Evolutionary conservation across 805 yeast species (phyloP).

Genomic region (Ascoidea tarda): DNA sequence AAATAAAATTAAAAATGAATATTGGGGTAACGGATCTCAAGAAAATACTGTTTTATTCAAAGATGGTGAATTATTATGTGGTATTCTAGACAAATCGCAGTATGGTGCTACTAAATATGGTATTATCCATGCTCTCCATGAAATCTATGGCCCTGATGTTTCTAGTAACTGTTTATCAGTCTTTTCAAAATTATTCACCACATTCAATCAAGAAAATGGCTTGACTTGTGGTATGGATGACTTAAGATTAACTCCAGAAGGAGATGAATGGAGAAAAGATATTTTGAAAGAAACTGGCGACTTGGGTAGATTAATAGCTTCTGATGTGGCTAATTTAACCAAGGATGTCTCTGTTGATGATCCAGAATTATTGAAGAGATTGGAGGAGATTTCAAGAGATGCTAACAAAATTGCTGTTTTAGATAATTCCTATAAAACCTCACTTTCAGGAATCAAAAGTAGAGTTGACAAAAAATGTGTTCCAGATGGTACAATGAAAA

Average conservation of each 20-base stretch:
- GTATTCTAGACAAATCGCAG: slow-evolving; percentile 94
- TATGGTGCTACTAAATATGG: slow-evolving; percentile 98
- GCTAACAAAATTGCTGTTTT: slow-evolving; percentile 82
- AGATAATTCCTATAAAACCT: slow-evolving; percentile 90
- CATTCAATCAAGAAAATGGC: slow-evolving; percentile 82
- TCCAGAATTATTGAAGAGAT: slow-evolving; percentile 68
- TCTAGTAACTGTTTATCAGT: slow-evolving; percentile 87
- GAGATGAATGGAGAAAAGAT: slow-evolving; percentile 79
- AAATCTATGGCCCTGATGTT: slow-evolving; percentile 80
- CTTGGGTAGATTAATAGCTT: slow-evolving; percentile 84
- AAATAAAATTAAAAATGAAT: slow-evolving; percentile 86
- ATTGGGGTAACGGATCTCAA: slow-evolving; percentile 77
- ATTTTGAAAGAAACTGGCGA: slow-evolving; percentile 66
- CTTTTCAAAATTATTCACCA: slow-evolving; percentile 90
- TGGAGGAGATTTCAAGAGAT: slow-evolving; percentile 92
- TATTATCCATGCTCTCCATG: slow-evolving; percentile 90
- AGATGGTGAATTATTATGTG: slow-evolving; percentile 79
- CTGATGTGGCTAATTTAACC: slow-evolving; percentile 82
- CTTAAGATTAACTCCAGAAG: slow-evolving; percentile 79
- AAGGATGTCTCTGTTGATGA: slow-evolving; percentile 30
- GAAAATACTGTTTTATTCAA: slow-evolving; percentile 81
- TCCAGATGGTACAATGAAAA: slow-evolving; percentile 91
- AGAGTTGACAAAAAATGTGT: slow-evolving; percentile 89
- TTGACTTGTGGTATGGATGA: slow-evolving; percentile 99
- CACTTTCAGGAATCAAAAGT: slow-evolving; percentile 87